Evolutionary conservation across 176 grass and related monocot species (phyloP).

Genomic region (Oropetium thomaeum): DNA sequence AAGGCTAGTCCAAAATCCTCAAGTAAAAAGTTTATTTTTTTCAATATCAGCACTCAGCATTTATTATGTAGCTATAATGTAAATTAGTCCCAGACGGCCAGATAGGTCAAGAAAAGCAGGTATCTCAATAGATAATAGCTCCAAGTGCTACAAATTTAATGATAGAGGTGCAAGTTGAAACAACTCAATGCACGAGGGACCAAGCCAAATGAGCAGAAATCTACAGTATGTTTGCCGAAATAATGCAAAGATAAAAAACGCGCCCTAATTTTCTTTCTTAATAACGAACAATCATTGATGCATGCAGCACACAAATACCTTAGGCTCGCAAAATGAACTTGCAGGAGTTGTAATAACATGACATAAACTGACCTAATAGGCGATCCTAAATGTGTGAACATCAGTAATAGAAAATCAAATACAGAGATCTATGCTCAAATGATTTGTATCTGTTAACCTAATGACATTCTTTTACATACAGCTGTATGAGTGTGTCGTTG

Average conservation of each 20-base stretch:
- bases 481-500: neutral
- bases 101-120: conserved; percentile 12
- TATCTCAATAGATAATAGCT: neutral
- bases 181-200: neutral
- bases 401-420: neutral
- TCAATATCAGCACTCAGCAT: neutral
- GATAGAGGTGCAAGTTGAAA: neutral
- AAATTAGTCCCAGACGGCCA: neutral
- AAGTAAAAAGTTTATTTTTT: neutral
- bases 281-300: neutral
- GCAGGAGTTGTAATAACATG: no score
- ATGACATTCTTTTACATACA: conserved; percentile 5
- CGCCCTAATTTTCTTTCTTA: neutral
- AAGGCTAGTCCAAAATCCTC: neutral
- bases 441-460: neutral
- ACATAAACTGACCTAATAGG: no score
- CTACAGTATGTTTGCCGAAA: neutral
- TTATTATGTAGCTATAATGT: no score
- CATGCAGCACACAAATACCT: neutral
- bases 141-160: neutral
- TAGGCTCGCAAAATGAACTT: no score
- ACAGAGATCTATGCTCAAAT: neutral
- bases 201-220: neutral
- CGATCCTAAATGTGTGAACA: no score
- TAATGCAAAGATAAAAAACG: neutral